These are phyloP conservation scores for Aspergillus pseudotamarii DNA, from an alignment of 2,329 filamentous ascomycete genomes.

Conservation along the genomic window DNA sequence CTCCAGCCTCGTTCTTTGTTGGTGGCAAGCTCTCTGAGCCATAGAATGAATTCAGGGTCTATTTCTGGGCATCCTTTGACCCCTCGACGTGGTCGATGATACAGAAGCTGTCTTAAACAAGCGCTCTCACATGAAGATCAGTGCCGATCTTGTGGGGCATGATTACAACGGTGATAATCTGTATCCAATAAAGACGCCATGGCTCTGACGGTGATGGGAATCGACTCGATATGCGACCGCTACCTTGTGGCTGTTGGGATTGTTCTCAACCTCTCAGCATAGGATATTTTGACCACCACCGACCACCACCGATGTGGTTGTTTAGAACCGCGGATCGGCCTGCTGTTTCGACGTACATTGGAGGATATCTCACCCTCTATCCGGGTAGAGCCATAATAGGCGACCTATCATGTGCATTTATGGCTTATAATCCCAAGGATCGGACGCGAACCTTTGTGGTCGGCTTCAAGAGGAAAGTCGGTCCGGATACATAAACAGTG, in stretches of 20 bases:
- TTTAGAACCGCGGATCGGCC: background rate
- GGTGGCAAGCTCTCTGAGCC: background rate
- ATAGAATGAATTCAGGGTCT: no score
- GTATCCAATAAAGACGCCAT: background rate
- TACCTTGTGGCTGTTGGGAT: background rate
- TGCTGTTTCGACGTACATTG: background rate
- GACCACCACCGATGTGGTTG: background rate
- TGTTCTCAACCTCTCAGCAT: background rate
- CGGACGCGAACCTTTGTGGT: background rate
- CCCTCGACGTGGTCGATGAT: background rate
- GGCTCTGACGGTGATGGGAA: background rate
- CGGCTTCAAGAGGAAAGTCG: background rate
- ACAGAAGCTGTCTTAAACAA: background rate
- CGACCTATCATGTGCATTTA: background rate
- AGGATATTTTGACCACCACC: background rate
- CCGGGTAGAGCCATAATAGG: background rate
- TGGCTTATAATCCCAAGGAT: background rate
- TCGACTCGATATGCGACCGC: background rate
- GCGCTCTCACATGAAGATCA: conserved; percentile 1
- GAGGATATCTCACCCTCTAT: background rate
- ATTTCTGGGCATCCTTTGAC: background rate
- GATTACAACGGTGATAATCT: background rate
- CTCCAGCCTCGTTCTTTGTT: background rate
- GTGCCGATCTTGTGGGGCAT: conserved; percentile 2
- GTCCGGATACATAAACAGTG: background rate